Conservation (phyloP, 139 green algal species). For the Asterochloris sp. region DNA sequence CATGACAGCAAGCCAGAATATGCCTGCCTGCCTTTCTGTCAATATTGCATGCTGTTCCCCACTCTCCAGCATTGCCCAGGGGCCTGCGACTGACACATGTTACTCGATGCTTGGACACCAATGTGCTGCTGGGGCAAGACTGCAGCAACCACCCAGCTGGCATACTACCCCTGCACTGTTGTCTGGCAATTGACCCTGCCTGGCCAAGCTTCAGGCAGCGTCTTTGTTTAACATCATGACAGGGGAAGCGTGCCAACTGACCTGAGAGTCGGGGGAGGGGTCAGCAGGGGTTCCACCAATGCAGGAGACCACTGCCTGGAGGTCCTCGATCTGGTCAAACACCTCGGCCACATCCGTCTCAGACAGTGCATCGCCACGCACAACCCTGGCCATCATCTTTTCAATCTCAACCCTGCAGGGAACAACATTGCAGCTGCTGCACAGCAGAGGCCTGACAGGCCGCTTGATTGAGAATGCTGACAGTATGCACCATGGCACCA, state of each 20-base stretch:
- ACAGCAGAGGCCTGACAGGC: neutral
- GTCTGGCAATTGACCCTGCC: neutral
- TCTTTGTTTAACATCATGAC: neutral
- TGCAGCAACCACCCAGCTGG: neutral
- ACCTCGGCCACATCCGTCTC: slow-evolving; percentile 67
- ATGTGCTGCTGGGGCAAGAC: no score
- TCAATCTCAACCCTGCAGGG: slow-evolving; percentile 78
- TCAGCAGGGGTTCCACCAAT: slow-evolving; percentile 81
- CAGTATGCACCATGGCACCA: neutral
- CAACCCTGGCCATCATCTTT: slow-evolving; percentile 87
- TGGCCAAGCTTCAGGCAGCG: neutral
- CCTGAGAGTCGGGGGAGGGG: slow-evolving; percentile 67
- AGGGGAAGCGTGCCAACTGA: neutral
- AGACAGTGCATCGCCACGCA: slow-evolving; percentile 84
- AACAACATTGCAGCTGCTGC: neutral
- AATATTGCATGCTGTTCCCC: no score
- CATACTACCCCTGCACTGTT: neutral
- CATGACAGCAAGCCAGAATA: no score
- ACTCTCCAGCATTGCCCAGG: no score
- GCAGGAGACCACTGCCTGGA: slow-evolving; percentile 91
- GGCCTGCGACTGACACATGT: no score
- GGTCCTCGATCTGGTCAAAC: slow-evolving; percentile 80
- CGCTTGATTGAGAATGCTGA: neutral
- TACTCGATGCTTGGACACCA: no score
- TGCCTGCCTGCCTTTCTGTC: no score